A percentile compares a stretch with the other conserved stretches of the same genome.
Conservation (phyloP, 495 filamentous ascomycete genomes). For the Ascodesmis nigricans region DNA sequence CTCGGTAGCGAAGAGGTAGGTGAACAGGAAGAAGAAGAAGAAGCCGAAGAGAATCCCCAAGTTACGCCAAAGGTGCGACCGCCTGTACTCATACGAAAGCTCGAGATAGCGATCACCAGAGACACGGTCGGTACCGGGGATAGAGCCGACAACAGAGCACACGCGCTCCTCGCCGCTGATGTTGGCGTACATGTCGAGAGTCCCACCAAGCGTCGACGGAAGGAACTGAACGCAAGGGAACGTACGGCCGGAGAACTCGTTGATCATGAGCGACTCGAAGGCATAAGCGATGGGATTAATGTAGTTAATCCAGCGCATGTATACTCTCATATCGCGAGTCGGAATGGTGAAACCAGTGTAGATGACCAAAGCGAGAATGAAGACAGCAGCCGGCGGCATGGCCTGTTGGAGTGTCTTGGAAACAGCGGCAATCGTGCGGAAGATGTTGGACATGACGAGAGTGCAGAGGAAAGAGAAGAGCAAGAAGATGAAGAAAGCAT, state of each 20-base stretch:
- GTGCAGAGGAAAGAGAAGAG: constrained; percentile 45
- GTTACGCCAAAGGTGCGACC: constrained; percentile 52
- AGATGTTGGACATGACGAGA: constrained; percentile 55
- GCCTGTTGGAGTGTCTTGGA: constrained; percentile 63
- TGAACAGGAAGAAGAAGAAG: constrained; percentile 38
- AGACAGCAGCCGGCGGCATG: constrained; percentile 57
- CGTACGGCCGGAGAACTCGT: constrained; percentile 51
- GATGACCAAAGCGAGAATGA: constrained; percentile 64
- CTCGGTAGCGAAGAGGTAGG: constrained; percentile 54
- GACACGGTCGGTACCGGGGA: constrained; percentile 36
- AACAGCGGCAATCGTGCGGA: constrained; percentile 61
- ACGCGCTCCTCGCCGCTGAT: constrained; percentile 26
- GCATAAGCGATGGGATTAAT: constrained; percentile 68
- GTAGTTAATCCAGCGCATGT: constrained; percentile 78
- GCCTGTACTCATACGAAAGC: constrained; percentile 36
- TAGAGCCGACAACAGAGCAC: constrained; percentile 40
- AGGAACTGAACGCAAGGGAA: constrained; percentile 43
- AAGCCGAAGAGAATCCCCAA: constrained; percentile 61
- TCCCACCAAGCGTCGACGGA: constrained; percentile 27
- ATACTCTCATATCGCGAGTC: constrained; percentile 48
- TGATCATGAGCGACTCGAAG: constrained; percentile 76
- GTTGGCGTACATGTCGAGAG: constrained; percentile 26
- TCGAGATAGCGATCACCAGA: constrained; percentile 50
- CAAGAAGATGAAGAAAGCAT: constrained; percentile 63
- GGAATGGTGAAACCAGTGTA: constrained; percentile 86